These are phyloP conservation scores for Cercospora berteroae DNA, from an alignment of 2,329 filamentous ascomycete species.

Conservation along the genomic window DNA sequence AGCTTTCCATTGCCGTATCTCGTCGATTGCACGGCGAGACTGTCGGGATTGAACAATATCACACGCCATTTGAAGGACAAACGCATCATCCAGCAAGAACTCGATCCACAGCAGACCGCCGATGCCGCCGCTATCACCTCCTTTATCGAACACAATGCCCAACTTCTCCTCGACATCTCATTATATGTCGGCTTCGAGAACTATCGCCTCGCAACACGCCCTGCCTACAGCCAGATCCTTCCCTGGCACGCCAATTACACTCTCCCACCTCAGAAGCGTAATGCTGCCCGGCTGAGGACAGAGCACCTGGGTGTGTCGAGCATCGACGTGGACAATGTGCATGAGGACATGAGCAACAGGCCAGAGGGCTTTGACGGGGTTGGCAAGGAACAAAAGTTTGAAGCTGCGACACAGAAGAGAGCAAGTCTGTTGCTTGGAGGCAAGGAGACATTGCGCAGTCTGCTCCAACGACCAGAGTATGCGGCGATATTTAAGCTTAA, in stretches of 20 bases:
- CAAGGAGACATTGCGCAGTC: conserved; percentile 58
- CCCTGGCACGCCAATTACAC: conserved; percentile 88
- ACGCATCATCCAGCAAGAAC: conserved; percentile 18
- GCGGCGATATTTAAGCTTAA: conserved; percentile 73
- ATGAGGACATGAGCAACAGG: conserved; percentile 39
- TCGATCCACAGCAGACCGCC: conserved; percentile 27
- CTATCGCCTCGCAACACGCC: conserved; percentile 73
- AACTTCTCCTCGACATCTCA: conserved; percentile 76
- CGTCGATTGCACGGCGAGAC: conserved; percentile 55
- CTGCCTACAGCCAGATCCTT: conserved; percentile 75
- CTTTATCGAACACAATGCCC: conserved; percentile 72
- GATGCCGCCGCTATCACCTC: conserved; percentile 43
- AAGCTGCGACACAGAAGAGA: conserved; percentile 37
- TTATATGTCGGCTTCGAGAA: conserved; percentile 90
- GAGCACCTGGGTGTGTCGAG: conserved; percentile 49
- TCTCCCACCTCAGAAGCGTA: conserved; percentile 70
- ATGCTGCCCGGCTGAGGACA: conserved; percentile 67
- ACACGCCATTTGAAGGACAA: conserved; percentile 52
- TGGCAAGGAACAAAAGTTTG: conserved; percentile 32
- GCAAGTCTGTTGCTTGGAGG: conserved; percentile 52
- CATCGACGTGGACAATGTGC: conserved; percentile 46
- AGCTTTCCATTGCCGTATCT: conserved; percentile 40
- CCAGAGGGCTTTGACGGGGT: conserved; percentile 33
- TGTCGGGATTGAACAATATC: conserved; percentile 62
- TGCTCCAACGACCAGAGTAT: conserved; percentile 67